A percentile compares a stretch with the other conserved stretches of the same genome.
These are phyloP conservation scores for Venturia nashicola DNA, from an alignment of 2,329 filamentous ascomycete genomes.

Conservation along the genomic window DNA sequence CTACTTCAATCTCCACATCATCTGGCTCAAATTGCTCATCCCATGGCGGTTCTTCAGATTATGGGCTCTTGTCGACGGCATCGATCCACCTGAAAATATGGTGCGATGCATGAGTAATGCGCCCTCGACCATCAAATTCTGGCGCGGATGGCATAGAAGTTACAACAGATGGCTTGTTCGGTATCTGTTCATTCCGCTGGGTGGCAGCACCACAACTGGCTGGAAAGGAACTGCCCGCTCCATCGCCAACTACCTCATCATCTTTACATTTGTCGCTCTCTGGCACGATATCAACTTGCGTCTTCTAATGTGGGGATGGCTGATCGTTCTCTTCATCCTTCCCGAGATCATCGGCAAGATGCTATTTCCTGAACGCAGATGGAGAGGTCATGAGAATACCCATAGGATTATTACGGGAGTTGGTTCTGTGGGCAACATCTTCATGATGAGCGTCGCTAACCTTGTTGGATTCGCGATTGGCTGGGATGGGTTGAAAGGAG, in stretches of 20 bases:
- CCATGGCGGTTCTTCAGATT: slow-evolving; percentile 98
- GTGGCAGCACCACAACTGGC: slow-evolving; percentile 43
- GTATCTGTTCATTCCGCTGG: slow-evolving; percentile 87
- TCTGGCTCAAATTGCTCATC: slow-evolving; percentile 94
- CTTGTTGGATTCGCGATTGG: slow-evolving; percentile 91
- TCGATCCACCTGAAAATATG: slow-evolving; percentile 98
- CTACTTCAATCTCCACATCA: slow-evolving; percentile 91
- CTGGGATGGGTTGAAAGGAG: slow-evolving; percentile 68
- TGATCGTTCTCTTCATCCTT: slow-evolving; percentile 85
- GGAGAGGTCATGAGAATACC: slow-evolving; percentile 53
- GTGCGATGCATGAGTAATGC: slow-evolving; percentile 92
- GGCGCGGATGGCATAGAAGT: slow-evolving; percentile 90
- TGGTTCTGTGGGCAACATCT: slow-evolving; percentile 69
- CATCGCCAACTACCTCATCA: slow-evolving; percentile 63
- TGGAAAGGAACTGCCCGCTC: slow-evolving; percentile 39
- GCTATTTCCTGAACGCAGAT: slow-evolving; percentile 63
- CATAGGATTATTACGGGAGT: slow-evolving; percentile 73
- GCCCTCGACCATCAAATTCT: slow-evolving; percentile 81
- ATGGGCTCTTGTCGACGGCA: slow-evolving; percentile 82
- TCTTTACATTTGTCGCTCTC: slow-evolving; percentile 93
- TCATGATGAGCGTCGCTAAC: slow-evolving; percentile 96
- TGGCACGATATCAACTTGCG: slow-evolving; percentile 96
- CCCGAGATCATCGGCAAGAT: slow-evolving; percentile 56
- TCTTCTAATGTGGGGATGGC: slow-evolving; percentile 91
- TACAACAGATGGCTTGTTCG: slow-evolving; percentile 92